These are phyloP conservation scores for Crucihimalaya himalaica DNA, from an alignment of 345 rosid genomes.

Conservation along the genomic window DNA sequence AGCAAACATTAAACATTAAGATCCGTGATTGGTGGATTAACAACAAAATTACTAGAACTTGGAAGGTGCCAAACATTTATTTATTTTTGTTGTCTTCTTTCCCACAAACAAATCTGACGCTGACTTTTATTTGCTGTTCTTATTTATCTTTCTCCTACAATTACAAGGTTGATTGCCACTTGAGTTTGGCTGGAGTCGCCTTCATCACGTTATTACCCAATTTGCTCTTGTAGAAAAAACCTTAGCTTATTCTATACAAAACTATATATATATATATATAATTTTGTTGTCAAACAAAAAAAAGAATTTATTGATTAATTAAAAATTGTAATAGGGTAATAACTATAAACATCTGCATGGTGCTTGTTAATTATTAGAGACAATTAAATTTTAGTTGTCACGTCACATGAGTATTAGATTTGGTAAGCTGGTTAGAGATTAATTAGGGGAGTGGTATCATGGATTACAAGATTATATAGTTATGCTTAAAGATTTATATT, in stretches of 20 bases:
- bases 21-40: slow-evolving; percentile 29
- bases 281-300: too few species aligned
- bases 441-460: background rate
- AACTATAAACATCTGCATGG: background rate
- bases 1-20: slow-evolving; percentile 26
- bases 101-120: slow-evolving; percentile 30
- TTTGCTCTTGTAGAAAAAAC: background rate
- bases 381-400: slow-evolving; percentile 1
- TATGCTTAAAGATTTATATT: background rate
- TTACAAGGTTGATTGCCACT: background rate
- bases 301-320: background rate
- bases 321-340: background rate
- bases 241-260: background rate
- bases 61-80: slow-evolving; percentile 9
- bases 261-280: background rate
- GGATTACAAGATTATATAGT: background rate
- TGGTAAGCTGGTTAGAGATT: background rate
- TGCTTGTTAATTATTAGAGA: background rate
- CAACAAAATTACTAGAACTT: slow-evolving; percentile 25
- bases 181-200: slow-evolving; percentile 21
- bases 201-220: slow-evolving; percentile 18
- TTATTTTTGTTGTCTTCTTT: slow-evolving; percentile 19
- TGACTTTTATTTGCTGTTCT: slow-evolving; percentile 27
- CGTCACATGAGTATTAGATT: slow-evolving; percentile 13
- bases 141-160: slow-evolving; percentile 4